phyloP scores from a whole-genome alignment of 192 early-diverging fungal species.

The Linnemannia hyalina region DNA sequence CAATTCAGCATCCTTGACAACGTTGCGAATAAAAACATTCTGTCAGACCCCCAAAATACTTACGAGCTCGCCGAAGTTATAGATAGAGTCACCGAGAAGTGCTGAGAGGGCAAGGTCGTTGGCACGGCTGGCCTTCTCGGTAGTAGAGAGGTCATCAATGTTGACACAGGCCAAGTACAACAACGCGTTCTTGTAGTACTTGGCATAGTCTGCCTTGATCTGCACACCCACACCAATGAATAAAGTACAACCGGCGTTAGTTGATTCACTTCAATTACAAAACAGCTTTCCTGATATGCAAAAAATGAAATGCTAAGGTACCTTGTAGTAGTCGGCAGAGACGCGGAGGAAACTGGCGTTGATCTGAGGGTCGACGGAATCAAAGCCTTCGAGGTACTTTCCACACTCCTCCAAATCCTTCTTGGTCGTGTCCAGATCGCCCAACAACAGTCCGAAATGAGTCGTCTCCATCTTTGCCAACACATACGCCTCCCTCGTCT shows the following conservation, averaged over 20 bases:
- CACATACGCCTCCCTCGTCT: slow-evolving; percentile 87
- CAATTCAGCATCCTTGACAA: neutral
- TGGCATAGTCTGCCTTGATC: slow-evolving; percentile 90
- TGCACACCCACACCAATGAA: slow-evolving; percentile 35
- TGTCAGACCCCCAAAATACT: slow-evolving; percentile 13
- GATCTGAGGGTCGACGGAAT: slow-evolving; percentile 87
- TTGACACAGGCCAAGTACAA: slow-evolving; percentile 94
- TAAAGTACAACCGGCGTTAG: neutral
- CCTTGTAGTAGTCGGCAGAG: slow-evolving; percentile 96
- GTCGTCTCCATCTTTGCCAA: slow-evolving; percentile 90
- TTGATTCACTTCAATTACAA: neutral
- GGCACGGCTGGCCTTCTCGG: slow-evolving; percentile 90
- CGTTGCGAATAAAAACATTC: neutral
- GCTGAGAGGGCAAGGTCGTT: slow-evolving; percentile 93
- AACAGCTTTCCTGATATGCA: neutral
- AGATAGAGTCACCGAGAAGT: slow-evolving; percentile 94
- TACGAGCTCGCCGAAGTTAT: slow-evolving; percentile 99
- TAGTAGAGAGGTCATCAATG: slow-evolving; percentile 79
- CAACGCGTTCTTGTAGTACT: slow-evolving; percentile 96
- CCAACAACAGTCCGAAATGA: slow-evolving; percentile 82
- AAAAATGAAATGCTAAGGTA: slow-evolving; percentile 37
- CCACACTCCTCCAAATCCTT: slow-evolving; percentile 88
- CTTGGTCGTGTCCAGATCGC: slow-evolving; percentile 88
- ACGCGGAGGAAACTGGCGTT: slow-evolving; percentile 96
- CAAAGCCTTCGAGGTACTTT: slow-evolving; percentile 81